Evolutionary conservation across 495 filamentous ascomycete genomes (phyloP).

Genomic region (Saxophila tyrrhenica): DNA sequence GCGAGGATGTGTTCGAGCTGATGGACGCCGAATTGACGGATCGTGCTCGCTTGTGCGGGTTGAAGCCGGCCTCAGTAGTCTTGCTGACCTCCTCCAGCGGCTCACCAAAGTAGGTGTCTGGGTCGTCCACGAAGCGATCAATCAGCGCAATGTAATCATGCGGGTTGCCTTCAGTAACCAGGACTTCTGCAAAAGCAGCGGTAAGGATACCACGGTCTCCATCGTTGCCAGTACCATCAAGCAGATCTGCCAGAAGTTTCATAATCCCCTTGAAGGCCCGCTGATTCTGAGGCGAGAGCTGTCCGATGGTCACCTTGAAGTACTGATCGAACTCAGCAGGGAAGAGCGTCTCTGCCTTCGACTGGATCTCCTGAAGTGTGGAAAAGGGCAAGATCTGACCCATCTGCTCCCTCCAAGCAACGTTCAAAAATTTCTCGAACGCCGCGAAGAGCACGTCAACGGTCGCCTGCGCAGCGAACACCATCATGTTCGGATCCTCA

Average conservation of each 20-base stretch:
- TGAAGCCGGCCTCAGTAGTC: constrained; percentile 32
- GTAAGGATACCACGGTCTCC: constrained; percentile 85
- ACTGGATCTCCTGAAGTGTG: constrained; percentile 56
- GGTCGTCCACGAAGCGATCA: constrained; percentile 86
- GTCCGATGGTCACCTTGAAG: constrained; percentile 60
- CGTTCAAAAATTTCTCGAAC: constrained; percentile 85
- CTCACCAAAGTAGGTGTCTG: constrained; percentile 75
- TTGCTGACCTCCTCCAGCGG: constrained; percentile 25
- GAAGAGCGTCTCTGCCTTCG: constrained; percentile 59
- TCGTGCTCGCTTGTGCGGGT: constrained; percentile 38
- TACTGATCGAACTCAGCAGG: constrained; percentile 74
- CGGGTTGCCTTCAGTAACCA: constrained; percentile 65
- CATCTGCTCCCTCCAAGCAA: constrained; percentile 82
- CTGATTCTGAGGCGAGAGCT: constrained; percentile 85
- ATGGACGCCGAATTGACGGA: constrained; percentile 46
- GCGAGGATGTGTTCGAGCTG: constrained; percentile 66
- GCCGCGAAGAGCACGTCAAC: constrained; percentile 87
- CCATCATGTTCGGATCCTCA: constrained; percentile 64
- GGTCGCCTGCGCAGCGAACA: constrained; percentile 61
- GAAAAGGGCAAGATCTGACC: constrained; percentile 62
- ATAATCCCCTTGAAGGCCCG: constrained; percentile 76
- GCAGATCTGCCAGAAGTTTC: constrained; percentile 71
- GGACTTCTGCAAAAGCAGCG: constrained; percentile 77
- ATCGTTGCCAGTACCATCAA: constrained; percentile 91
- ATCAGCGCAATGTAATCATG: constrained; percentile 81